Conservation (phyloP, 1,284 basidiomycete genomes). For the Rhodotorula mucilaginosa region DNA sequence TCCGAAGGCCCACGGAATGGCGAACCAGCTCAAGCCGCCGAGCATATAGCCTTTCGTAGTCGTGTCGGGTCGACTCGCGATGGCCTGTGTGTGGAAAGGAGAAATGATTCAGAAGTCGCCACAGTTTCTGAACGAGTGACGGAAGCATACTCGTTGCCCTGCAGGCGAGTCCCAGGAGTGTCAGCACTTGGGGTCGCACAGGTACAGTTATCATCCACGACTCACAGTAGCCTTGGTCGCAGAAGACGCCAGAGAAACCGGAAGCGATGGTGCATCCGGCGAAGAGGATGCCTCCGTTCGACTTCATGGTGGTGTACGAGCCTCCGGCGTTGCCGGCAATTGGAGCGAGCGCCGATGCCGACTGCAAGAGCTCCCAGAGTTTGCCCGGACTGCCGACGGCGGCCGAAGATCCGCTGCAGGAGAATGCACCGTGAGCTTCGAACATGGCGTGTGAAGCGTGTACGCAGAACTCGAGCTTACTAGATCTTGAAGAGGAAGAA, state of each 20-base stretch:
- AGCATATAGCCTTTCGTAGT: conserved; percentile 48
- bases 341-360: conserved; percentile 53
- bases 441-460: no score
- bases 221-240: conserved; percentile 25
- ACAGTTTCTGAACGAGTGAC: no score
- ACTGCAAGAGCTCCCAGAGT: conserved; percentile 43
- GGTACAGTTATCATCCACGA: no score
- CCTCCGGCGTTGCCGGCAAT: conserved; percentile 60
- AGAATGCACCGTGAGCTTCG: no score
- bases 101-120: no score
- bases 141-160: no score
- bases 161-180: no score
- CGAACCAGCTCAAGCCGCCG: conserved; percentile 59
- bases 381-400: conserved; percentile 57
- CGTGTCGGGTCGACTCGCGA: conserved; percentile 45
- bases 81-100: conserved; percentile 43
- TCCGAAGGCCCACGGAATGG: conserved; percentile 44
- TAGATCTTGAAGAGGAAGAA: conserved; percentile 69
- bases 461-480: no score
- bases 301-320: conserved; percentile 70
- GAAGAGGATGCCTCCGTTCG: conserved; percentile 44
- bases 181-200: no score
- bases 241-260: conserved; percentile 21
- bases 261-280: conserved; percentile 58
- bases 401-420: conserved; percentile 52